These are phyloP conservation scores for Pseudopyricularia cyperi DNA, from an alignment of 2,329 filamentous ascomycete genomes.

Conservation along the genomic window DNA sequence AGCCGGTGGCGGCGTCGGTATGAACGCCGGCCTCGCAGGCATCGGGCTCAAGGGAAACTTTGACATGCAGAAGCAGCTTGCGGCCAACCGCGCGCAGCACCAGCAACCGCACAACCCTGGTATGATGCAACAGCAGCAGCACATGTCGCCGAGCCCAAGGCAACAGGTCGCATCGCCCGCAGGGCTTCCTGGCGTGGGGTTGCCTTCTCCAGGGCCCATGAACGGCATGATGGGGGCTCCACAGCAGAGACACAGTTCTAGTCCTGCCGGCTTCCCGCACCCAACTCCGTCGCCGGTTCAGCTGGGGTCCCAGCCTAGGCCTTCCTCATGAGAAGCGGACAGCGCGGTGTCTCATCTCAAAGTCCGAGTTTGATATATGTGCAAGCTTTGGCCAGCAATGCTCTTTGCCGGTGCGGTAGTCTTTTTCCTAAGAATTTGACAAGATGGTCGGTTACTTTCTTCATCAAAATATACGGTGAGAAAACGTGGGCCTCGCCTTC, in stretches of 20 bases:
- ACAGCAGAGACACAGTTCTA: slow-evolving; percentile 5
- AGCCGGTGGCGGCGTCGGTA: slow-evolving; percentile 14
- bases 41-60: slow-evolving; percentile 21
- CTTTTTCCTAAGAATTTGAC: not conserved
- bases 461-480: not conserved
- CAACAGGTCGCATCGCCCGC: not conserved
- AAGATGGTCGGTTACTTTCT: not conserved
- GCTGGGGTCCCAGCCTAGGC: slow-evolving; percentile 1
- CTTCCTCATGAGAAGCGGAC: not conserved
- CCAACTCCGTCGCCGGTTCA: not conserved
- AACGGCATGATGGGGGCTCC: slow-evolving; percentile 8
- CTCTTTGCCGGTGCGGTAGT: not conserved
- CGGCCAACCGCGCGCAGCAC: slow-evolving; percentile 15
- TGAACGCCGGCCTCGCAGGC: slow-evolving; percentile 22
- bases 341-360: no score
- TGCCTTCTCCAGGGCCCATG: slow-evolving; percentile 3
- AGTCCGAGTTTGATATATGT: not conserved
- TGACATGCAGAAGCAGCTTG: slow-evolving; percentile 20
- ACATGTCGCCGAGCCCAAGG: not conserved
- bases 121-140: slow-evolving; percentile 5
- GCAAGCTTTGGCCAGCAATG: not conserved
- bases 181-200: not conserved
- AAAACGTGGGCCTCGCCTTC: not conserved
- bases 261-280: slow-evolving; percentile 7
- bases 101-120: not conserved